Base-by-base conservation (phyloP, 2,329 filamentous ascomycete genomes). In the Talaromyces sp. region DNA sequence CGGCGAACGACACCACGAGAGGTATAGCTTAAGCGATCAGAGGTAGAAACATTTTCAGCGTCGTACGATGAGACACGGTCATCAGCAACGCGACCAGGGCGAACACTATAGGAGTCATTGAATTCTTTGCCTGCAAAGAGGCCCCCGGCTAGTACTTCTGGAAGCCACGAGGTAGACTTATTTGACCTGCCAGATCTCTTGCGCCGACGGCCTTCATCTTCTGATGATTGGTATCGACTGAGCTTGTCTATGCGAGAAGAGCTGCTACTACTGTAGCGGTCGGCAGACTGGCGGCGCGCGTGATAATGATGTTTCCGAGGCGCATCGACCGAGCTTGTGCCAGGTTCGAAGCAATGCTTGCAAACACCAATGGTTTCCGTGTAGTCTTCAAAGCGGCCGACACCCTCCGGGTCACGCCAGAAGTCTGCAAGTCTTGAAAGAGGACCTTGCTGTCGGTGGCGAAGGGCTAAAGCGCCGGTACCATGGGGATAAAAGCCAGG, bases 351-450 rank as follows among this genome's bases (percentile, higher is more conserved):
- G 66, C 85, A 87, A 60, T 85, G 75, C 57, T 80, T 84, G 71
- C 85, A 87, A 2, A 87, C 81, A 19, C 85, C 85, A 60, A 86
- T 86, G 54, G 82, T 81, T 68, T 87, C 83, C 1, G 84, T 86
- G 62, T 87, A 87, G 64, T 86, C 84, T 67, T 87, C 85, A 73
- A 85, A 87, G 65, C 81, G 81, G 16, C 78, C 80, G 1, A 87
- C 83, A n/a, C 84, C 85, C 56, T 87, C 83, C 1, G 83, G 78
- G 56, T 83, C 85, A 64, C 78, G 84, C 81, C 81, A 86, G 75
- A 80, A 87, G 62, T 83, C 81, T 35, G 83, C 75, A 27, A 86
- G 75, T 45, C 75, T 79, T 33, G 75, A 75, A 1, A 87, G 73
- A 0, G 85, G 81, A 0, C 83, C 83, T 40, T 76, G 76, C 52